Evolutionary conservation across 2,329 filamentous ascomycete genomes (phyloP), one percentile per base, ranked within the genome.

Genomic region (Monosporascus cannonballus): DNA sequence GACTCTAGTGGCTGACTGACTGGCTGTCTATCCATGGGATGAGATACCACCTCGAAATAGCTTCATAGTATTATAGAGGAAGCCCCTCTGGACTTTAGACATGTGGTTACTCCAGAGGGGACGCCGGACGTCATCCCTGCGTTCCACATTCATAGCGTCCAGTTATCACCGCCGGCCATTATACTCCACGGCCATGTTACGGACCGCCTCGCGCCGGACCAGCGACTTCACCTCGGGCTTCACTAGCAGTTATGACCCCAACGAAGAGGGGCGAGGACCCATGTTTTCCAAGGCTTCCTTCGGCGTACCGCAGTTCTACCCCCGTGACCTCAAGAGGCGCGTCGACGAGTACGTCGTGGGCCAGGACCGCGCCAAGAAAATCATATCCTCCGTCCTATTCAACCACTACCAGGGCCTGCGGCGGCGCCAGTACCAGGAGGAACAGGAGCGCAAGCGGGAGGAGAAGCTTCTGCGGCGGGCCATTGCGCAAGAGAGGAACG

Each of bases 261-360:
- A 68, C 34, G 66, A 74, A 51, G 78, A 83, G 20, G 76, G 77
- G 34, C 75, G 80, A 8, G 81, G 81, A 3, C 81, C 81, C 39
- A 84, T 84, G 76, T 84, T 83, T 65, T 76, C 69, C 55, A 81
- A 81, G 66, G 63, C 72, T 51, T 78, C 69, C 51, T 80, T 81
- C 58, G 83, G 82, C 51, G 81, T 84, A 17, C 81, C 83, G 2
- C 75, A 80, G 49, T 83, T 86, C 66, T 86, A 86, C 51, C 83
- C 83, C 2, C 76, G 80, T 53, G 78, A 84, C 61, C 77, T 99
- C 62, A 96, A 97, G 76, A 85, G 90, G 65, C 88, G 94, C 64
- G 84, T 97, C 34, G 94, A 99, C 68, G 89, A 94, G 66, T 99
- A 95, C 68, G 93, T 99, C 1, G 93, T 99, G 4, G 94, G 93